phyloP scores from a whole-genome alignment of 257 asterid genomes.

The Solanum chilense region DNA sequence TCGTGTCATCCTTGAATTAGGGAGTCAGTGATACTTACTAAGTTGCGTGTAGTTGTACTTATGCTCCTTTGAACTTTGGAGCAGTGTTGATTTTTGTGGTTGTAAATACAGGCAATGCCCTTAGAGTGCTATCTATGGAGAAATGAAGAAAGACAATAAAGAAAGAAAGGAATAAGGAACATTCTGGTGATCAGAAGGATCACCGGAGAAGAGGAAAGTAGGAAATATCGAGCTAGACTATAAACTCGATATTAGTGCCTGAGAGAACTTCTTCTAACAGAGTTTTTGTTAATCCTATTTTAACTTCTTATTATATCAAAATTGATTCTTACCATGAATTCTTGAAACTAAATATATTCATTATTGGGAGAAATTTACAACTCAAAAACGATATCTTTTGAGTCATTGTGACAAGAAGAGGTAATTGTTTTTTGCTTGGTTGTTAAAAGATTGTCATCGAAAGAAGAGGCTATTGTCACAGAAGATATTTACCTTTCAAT shows the following conservation, averaged over 20 bases:
- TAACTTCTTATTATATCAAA: neutral
- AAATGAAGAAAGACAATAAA: too few species aligned
- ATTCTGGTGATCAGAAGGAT: neutral
- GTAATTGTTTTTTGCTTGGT: neutral
- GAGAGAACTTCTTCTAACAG: neutral
- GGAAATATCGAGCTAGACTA: neutral
- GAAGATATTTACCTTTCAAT: slow-evolving; percentile 57
- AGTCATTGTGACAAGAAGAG: neutral
- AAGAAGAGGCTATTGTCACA: neutral
- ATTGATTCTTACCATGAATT: neutral
- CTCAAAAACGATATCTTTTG: neutral
- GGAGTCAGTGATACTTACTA: neutral
- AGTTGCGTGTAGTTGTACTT: too few species aligned
- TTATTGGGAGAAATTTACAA: neutral
- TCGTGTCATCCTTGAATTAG: neutral
- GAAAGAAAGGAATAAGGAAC: neutral
- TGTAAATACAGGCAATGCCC: too few species aligned
- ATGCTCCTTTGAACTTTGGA: too few species aligned
- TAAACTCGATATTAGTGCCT: neutral
- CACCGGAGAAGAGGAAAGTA: neutral
- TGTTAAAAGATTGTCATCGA: neutral
- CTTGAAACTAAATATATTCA: neutral
- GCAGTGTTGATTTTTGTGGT: too few species aligned
- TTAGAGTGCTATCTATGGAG: too few species aligned
- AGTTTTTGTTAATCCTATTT: neutral